A percentile compares a stretch with the other conserved stretches of the same genome.
Evolutionary conservation across 148 eudicot species (phyloP).

Genomic region (Pouteria glomerata): DNA sequence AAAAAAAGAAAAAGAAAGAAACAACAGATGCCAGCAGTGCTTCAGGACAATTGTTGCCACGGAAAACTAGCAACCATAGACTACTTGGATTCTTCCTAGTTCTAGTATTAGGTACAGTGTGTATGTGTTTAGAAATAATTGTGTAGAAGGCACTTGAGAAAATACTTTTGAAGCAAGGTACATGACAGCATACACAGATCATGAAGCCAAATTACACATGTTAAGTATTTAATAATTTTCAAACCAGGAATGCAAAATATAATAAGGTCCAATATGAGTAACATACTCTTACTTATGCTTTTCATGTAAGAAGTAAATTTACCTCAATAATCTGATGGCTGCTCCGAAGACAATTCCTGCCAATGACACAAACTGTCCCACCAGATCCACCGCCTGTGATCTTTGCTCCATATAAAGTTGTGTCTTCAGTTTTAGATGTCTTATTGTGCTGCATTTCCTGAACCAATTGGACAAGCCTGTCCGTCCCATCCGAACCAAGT

Average conservation of each 20-base stretch:
- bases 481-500: constrained; percentile 97
- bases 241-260: neutral
- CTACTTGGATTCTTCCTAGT: neutral
- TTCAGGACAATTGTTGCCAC: neutral
- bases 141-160: no score
- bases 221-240: neutral
- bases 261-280: neutral
- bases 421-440: constrained; percentile 38
- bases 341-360: constrained; percentile 70
- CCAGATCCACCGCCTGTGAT: constrained; percentile 99
- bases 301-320: constrained; percentile 3
- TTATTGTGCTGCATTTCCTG: constrained; percentile 81
- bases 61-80: neutral
- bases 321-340: constrained; percentile 86
- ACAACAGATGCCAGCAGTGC: neutral
- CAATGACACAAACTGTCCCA: constrained; percentile 84
- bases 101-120: neutral
- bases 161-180: no score
- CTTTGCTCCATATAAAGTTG: constrained; percentile 83
- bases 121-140: no score
- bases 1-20: neutral
- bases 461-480: constrained; percentile 81
- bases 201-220: no score
- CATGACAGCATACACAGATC: no score
- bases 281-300: neutral